Evolutionary conservation across 2,329 filamentous ascomycete genomes (phyloP).

Genomic region (Westerdykella ornata): DNA sequence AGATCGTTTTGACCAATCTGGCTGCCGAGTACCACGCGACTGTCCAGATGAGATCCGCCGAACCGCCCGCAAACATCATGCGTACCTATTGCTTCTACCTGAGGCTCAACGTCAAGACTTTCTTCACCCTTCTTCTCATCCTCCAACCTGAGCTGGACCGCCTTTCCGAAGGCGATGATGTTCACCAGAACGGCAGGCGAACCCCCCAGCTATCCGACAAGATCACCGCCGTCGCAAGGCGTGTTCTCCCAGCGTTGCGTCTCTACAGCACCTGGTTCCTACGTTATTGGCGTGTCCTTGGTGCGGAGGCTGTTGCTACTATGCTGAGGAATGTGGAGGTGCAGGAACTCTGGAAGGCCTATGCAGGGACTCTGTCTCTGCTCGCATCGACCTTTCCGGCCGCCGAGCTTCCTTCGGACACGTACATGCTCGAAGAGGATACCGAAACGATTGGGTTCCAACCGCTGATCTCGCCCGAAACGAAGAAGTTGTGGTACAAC

Average conservation of each 20-base stretch:
- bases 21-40: constrained; percentile 69
- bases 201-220: constrained; percentile 42
- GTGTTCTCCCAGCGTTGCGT: constrained; percentile 57
- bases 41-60: constrained; percentile 2
- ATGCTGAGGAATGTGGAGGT: constrained; percentile 52
- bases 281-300: constrained; percentile 49
- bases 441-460: constrained; percentile 59
- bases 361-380: constrained; percentile 56
- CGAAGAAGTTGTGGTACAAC: constrained; percentile 48
- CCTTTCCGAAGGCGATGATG: constrained; percentile 43
- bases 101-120: constrained; percentile 70
- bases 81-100: constrained; percentile 57
- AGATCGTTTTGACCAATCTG: constrained; percentile 80
- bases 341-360: constrained; percentile 58
- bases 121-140: constrained; percentile 63
- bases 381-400: constrained; percentile 55
- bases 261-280: constrained; percentile 64
- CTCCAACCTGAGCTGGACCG: constrained; percentile 63
- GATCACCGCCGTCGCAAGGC: constrained; percentile 53
- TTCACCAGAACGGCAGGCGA: constrained; percentile 34
- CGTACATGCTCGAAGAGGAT: constrained; percentile 63
- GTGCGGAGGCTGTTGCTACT: constrained; percentile 47
- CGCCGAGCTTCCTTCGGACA: constrained; percentile 47
- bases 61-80: constrained; percentile 29
- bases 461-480: constrained; percentile 50